Evolutionary conservation across 257 asterid species (phyloP).

Genomic region (Salvia splendens): DNA sequence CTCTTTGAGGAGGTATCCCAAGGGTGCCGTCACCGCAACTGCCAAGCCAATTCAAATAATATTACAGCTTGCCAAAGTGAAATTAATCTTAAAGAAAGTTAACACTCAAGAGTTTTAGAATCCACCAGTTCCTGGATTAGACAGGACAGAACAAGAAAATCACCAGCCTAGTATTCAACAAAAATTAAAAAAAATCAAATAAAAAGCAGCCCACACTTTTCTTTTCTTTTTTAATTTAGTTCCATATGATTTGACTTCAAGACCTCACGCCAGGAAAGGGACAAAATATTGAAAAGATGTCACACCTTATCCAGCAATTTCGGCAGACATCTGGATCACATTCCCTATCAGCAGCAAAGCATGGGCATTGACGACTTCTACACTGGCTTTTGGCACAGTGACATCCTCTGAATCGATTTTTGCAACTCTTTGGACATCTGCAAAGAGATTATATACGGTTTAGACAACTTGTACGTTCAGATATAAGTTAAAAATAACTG

Average conservation of each 20-base stretch:
- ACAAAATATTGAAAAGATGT: conserved; percentile 21
- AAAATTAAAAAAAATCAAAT: not conserved
- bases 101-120: conserved; percentile 22
- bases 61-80: conserved; percentile 22
- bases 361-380: conserved; percentile 97
- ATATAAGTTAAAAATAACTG: conserved; percentile 1
- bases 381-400: conserved; percentile 99
- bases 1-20: conserved; percentile 80
- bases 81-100: conserved; percentile 15
- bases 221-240: conserved; percentile 3
- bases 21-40: conserved; percentile 98
- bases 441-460: conserved; percentile 28
- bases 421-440: conserved; percentile 95
- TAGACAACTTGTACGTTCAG: not conserved
- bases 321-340: conserved; percentile 99
- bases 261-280: conserved; percentile 31
- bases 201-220: not conserved
- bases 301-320: conserved; percentile 94
- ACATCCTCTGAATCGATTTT: conserved; percentile 95
- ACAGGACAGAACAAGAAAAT: conserved; percentile 2
- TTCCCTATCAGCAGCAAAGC: conserved; percentile 96
- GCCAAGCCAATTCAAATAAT: conserved; percentile 42
- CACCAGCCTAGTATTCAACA: too few species aligned
- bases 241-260: conserved; percentile 21
- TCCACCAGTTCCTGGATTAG: conserved; percentile 21